These are phyloP conservation scores for Backusella morwellensis DNA, from an alignment of 192 early-diverging fungal genomes.

Conservation along the genomic window DNA sequence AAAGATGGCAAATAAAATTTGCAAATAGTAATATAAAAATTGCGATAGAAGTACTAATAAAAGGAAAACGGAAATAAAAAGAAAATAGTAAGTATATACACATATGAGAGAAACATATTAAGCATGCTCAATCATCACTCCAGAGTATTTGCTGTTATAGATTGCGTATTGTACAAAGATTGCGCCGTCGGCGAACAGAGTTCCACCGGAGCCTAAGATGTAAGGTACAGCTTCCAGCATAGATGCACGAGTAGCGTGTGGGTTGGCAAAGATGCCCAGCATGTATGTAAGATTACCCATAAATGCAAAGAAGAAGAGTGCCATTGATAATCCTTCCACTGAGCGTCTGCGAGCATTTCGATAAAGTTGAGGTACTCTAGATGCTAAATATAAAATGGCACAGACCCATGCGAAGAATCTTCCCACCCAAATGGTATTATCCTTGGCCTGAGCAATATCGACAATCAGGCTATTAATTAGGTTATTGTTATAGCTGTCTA, in stretches of 20 bases:
- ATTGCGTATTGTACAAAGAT: slow-evolving; percentile 53
- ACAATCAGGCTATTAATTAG: background rate
- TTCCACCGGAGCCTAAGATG: slow-evolving; percentile 67
- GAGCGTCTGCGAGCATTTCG: slow-evolving; percentile 60
- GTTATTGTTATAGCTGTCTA: background rate
- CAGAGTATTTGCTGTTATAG: slow-evolving; percentile 4
- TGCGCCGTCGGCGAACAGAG: slow-evolving; percentile 64
- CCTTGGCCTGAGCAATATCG: background rate
- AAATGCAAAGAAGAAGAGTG: slow-evolving; percentile 72
- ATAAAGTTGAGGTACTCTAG: slow-evolving; percentile 75
- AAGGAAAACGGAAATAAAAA: background rate
- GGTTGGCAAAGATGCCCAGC: slow-evolving; percentile 49
- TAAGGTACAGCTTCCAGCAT: slow-evolving; percentile 46
- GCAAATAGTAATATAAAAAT: background rate
- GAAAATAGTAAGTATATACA: background rate
- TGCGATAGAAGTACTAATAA: background rate
- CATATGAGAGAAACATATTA: background rate
- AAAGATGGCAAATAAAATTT: background rate
- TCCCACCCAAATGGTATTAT: slow-evolving; percentile 40
- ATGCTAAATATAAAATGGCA: slow-evolving; percentile 62
- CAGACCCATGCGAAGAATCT: slow-evolving; percentile 66
- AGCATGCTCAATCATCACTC: background rate
- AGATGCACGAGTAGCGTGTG: slow-evolving; percentile 28
- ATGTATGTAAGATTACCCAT: slow-evolving; percentile 70
- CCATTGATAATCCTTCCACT: slow-evolving; percentile 67